phyloP scores from a whole-genome alignment of 371 early-diverging fungal genomes.

The Thermomucor indicae-seudaticae region DNA sequence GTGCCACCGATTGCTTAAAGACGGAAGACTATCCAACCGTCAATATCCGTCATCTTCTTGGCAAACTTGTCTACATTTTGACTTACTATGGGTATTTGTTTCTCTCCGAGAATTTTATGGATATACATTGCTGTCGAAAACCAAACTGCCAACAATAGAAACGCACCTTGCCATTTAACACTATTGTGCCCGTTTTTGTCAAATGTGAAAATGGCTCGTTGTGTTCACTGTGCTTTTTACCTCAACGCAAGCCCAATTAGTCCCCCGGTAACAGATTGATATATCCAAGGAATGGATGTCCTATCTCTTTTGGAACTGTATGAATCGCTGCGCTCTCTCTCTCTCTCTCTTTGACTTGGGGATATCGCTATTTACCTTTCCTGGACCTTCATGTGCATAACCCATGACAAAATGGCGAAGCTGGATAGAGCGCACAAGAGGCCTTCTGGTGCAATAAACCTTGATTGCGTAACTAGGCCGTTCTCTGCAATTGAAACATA shows the following conservation, averaged over 20 bases:
- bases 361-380: constrained; percentile 24
- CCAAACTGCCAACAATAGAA: constrained; percentile 19
- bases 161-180: constrained; percentile 28
- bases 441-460: constrained; percentile 21
- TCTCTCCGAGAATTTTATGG: constrained; percentile 79
- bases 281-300: neutral
- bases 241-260: constrained; percentile 8
- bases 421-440: constrained; percentile 17
- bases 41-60: neutral
- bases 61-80: neutral
- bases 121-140: constrained; percentile 71
- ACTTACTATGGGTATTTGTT: constrained; percentile 34
- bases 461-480: constrained; percentile 31
- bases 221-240: neutral
- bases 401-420: constrained; percentile 10
- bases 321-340: too few relatives aligned
- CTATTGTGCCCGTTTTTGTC: constrained; percentile 5
- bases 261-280: constrained; percentile 1
- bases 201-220: neutral
- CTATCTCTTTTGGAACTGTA: too few relatives aligned
- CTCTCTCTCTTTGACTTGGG: too few relatives aligned
- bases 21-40: constrained; percentile 1
- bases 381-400: constrained; percentile 5
- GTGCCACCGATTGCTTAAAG: constrained; percentile 41
- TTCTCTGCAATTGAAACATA: constrained; percentile 10